These are phyloP conservation scores for Monilinia aucupariae DNA, from an alignment of 2,329 filamentous ascomycete species.

Conservation along the genomic window DNA sequence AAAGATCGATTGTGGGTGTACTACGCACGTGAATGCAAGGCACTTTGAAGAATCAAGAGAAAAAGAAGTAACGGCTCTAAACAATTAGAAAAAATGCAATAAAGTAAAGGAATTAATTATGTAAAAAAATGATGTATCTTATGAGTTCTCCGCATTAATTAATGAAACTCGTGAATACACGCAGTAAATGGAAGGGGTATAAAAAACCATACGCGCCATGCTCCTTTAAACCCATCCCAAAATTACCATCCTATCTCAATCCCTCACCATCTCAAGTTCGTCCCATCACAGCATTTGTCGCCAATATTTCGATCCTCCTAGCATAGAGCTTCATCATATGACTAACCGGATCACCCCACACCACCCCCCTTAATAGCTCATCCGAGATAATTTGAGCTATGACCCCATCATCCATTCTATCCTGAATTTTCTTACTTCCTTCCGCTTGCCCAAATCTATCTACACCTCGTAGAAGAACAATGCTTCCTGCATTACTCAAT, in stretches of 20 bases:
- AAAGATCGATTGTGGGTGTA: no score
- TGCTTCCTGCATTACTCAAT: constrained; percentile 63
- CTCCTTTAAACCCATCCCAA: not conserved
- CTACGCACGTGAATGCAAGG: no score
- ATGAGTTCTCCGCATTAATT: not conserved
- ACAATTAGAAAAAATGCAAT: no score
- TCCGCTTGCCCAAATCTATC: constrained; percentile 36
- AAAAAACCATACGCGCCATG: constrained; percentile 5
- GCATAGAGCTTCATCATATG: constrained; percentile 78
- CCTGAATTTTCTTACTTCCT: constrained; percentile 43
- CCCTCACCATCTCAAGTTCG: constrained; percentile 21
- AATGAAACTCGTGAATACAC: not conserved
- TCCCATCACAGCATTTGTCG: constrained; percentile 58
- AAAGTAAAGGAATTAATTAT: no score
- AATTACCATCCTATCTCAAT: no score
- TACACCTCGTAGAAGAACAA: constrained; percentile 60
- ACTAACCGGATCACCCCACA: constrained; percentile 78
- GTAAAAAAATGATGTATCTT: not conserved
- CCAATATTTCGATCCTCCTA: constrained; percentile 63
- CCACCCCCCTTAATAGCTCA: constrained; percentile 59
- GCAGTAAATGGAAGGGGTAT: constrained; percentile 6
- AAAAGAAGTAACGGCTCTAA: no score
- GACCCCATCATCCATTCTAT: constrained; percentile 53
- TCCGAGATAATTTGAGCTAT: constrained; percentile 65
- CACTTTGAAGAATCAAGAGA: no score